Percentiles rank a stretch among this genome's conserved stretches.
Evolutionary conservation across 2,329 filamentous ascomycete species (phyloP).

Genomic region (Phyllosticta capitalensis): DNA sequence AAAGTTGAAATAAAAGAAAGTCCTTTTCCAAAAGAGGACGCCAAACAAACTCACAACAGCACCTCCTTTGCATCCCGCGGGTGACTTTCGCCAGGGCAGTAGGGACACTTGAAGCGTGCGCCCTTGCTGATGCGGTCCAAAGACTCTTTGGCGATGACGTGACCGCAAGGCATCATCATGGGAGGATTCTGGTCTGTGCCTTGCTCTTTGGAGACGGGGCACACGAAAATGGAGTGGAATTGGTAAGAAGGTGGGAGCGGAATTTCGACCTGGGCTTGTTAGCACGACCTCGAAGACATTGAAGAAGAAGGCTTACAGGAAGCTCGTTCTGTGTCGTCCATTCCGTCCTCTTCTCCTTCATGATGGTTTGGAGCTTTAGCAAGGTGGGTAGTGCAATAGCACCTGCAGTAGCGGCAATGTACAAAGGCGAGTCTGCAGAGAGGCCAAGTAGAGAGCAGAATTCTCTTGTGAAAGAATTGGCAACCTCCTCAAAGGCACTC

Average conservation of each 20-base stretch:
- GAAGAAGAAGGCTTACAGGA: slow-evolving; percentile 52
- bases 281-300: not conserved
- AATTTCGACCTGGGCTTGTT: slow-evolving; percentile 47
- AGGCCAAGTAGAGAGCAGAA: slow-evolving; percentile 89
- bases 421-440: slow-evolving; percentile 84
- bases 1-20: not conserved
- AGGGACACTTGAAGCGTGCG: slow-evolving; percentile 84
- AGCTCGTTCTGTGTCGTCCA: slow-evolving; percentile 91
- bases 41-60: slow-evolving; percentile 35
- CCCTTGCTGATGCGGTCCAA: slow-evolving; percentile 72
- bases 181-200: slow-evolving; percentile 87
- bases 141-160: slow-evolving; percentile 82
- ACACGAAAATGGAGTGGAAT: slow-evolving; percentile 97
- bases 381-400: slow-evolving; percentile 83
- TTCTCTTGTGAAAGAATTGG: slow-evolving; percentile 80
- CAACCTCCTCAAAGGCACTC: slow-evolving; percentile 71
- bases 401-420: slow-evolving; percentile 84
- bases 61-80: slow-evolving; percentile 68
- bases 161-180: slow-evolving; percentile 93
- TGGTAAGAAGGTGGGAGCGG: slow-evolving; percentile 54
- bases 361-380: slow-evolving; percentile 78
- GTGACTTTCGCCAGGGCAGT: slow-evolving; percentile 79
- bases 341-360: slow-evolving; percentile 81
- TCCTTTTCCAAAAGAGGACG: not conserved
- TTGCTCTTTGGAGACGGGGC: slow-evolving; percentile 93